Conservation (phyloP, 441 rosid genomes). For the Macaranga tanarius region DNA sequence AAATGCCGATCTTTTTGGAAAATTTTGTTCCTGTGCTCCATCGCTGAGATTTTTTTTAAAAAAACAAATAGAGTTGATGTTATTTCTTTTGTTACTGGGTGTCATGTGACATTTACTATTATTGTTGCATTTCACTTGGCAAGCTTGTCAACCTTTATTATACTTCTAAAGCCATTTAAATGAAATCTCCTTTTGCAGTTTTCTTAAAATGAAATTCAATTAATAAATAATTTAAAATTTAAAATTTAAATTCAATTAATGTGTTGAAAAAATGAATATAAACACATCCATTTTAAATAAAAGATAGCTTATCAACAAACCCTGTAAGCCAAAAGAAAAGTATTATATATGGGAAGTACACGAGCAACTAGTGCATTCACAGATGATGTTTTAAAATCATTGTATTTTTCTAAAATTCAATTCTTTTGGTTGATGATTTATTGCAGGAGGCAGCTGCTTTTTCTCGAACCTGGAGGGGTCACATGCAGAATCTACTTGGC, state of each 20-base stretch:
- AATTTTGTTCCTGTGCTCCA: not conserved
- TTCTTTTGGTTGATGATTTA: not conserved
- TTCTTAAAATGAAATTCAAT: not conserved
- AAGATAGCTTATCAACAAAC: not conserved
- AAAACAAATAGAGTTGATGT: not conserved
- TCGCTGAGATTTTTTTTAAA: not conserved
- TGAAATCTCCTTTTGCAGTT: not conserved
- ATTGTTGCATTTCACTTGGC: not conserved
- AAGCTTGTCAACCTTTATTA: not conserved
- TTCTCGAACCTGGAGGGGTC: conserved; percentile 99
- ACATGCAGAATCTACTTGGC: conserved; percentile 97
- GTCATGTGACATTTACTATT: not conserved
- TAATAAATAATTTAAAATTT: no score
- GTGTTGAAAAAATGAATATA: not conserved
- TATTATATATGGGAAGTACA: no score
- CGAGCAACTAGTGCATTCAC: not conserved
- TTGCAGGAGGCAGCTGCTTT: conserved; percentile 96
- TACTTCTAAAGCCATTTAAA: not conserved
- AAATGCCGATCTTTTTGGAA: not conserved
- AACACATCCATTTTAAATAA: not conserved
- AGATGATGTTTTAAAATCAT: not conserved
- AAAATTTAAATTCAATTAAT: no score
- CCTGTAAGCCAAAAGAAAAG: not conserved
- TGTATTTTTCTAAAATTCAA: not conserved
- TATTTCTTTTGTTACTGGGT: not conserved